Conservation (phyloP, 805 yeast species). For the Komagataella pastoris region DNA sequence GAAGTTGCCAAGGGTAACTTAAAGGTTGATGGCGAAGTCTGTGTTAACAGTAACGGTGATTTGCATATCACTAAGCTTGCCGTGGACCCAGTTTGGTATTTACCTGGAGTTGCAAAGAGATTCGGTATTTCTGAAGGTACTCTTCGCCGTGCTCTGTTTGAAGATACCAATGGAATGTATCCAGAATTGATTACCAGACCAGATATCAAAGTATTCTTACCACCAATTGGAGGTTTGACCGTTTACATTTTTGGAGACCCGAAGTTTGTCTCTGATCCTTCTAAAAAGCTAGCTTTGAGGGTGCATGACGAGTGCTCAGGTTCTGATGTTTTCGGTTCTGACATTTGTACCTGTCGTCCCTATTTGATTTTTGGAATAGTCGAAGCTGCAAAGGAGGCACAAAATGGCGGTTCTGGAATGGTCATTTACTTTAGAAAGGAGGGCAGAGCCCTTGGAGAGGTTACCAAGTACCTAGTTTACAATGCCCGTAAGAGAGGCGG, state of each 20-base stretch:
- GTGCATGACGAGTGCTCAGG: conserved; percentile 63
- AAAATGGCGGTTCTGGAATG: conserved; percentile 50
- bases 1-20: conserved; percentile 40
- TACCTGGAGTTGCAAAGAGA: conserved; percentile 57
- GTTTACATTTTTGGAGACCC: conserved; percentile 58
- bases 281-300: conserved; percentile 39
- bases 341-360: conserved; percentile 60
- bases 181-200: conserved; percentile 59
- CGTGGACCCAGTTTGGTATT: conserved; percentile 59
- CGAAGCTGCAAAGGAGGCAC: conserved; percentile 60
- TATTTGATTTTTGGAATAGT: conserved; percentile 52
- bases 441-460: conserved; percentile 61
- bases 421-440: conserved; percentile 58
- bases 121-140: conserved; percentile 42
- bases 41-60: conserved; percentile 46
- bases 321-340: conserved; percentile 56
- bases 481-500: conserved; percentile 61
- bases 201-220: conserved; percentile 50
- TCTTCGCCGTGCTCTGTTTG: conserved; percentile 46
- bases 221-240: conserved; percentile 59
- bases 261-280: conserved; percentile 34
- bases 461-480: conserved; percentile 55
- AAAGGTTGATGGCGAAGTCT: conserved; percentile 46
- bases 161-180: conserved; percentile 61
- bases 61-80: conserved; percentile 51